phyloP scores from a whole-genome alignment of 345 rosid species.

The Populus euphratica region DNA sequence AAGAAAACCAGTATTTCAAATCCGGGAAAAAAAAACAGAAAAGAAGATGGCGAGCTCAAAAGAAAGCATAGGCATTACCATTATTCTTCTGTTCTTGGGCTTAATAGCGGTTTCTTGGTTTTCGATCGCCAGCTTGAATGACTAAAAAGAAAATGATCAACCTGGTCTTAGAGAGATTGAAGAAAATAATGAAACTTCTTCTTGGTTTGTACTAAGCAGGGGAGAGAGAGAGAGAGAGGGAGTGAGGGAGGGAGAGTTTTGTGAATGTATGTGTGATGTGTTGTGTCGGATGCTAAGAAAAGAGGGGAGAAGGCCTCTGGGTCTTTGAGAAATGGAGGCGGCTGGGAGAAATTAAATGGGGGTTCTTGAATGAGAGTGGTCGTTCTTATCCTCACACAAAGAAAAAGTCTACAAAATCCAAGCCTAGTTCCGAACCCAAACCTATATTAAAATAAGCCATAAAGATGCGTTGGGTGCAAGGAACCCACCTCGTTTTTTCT shows the following conservation, averaged over 20 bases:
- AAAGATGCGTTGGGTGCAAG: conserved; percentile 25
- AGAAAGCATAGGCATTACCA: conserved; percentile 29
- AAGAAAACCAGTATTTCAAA: background rate
- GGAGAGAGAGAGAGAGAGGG: background rate
- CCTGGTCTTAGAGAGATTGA: background rate
- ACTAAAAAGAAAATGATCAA: conserved; percentile 7
- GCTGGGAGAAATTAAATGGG: conserved; percentile 10
- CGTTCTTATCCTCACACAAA: conserved; percentile 33
- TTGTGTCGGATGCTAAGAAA: background rate
- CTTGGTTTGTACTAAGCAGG: background rate
- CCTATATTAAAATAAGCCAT: background rate
- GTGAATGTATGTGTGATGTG: background rate
- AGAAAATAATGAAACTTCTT: background rate
- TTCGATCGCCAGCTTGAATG: conserved; percentile 44
- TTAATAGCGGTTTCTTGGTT: conserved; percentile 40
- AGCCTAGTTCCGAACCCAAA: conserved; percentile 33
- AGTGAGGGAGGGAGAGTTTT: background rate
- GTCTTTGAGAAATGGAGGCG: conserved; percentile 16
- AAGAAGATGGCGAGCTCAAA: background rate
- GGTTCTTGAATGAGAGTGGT: conserved; percentile 15
- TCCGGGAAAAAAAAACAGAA: background rate
- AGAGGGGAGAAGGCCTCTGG: background rate
- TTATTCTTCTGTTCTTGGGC: conserved; percentile 55
- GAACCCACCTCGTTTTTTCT: conserved; percentile 14
- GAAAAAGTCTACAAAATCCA: conserved; percentile 27